Evolutionary conservation across 225 moss, liverwort and hornwort species (phyloP).

Genomic region (Physcomitrellopsis africana): DNA sequence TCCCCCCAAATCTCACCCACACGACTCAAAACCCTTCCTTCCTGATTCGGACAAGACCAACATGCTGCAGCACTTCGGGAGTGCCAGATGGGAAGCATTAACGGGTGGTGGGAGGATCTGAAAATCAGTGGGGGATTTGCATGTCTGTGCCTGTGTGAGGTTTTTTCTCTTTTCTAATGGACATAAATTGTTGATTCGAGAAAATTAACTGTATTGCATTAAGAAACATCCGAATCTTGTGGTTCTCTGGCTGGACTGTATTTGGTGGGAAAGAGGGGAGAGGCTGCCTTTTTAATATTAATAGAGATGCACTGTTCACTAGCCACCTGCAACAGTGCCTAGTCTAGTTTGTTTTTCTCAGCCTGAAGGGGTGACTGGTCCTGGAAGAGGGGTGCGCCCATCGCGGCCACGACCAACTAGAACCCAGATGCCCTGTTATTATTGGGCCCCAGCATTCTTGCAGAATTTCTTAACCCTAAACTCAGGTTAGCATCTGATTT

Average conservation of each 20-base stretch:
- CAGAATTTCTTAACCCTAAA: neutral
- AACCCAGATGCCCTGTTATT: neutral
- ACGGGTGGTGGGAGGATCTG: neutral
- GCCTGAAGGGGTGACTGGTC: constrained; percentile 15
- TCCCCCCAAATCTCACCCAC: neutral
- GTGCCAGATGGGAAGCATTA: neutral
- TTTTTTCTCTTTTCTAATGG: too few relatives aligned
- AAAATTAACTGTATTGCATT: neutral
- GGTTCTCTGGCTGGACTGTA: constrained; percentile 1
- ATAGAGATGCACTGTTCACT: neutral
- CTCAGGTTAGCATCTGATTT: too few relatives aligned
- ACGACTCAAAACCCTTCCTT: neutral
- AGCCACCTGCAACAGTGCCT: neutral
- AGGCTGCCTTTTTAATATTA: neutral
- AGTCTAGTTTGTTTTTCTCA: constrained; percentile 27
- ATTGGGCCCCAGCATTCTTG: neutral
- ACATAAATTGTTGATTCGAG: neutral
- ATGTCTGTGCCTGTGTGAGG: too few relatives aligned
- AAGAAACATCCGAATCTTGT: neutral
- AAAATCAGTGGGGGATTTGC: neutral
- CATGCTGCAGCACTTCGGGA: neutral
- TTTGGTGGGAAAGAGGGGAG: neutral
- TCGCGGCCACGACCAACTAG: constrained; percentile 4
- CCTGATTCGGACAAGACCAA: constrained; percentile 2
- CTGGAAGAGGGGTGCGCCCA: neutral